phyloP scores from a whole-genome alignment of 805 yeast species.

The Lachancea sp. region DNA sequence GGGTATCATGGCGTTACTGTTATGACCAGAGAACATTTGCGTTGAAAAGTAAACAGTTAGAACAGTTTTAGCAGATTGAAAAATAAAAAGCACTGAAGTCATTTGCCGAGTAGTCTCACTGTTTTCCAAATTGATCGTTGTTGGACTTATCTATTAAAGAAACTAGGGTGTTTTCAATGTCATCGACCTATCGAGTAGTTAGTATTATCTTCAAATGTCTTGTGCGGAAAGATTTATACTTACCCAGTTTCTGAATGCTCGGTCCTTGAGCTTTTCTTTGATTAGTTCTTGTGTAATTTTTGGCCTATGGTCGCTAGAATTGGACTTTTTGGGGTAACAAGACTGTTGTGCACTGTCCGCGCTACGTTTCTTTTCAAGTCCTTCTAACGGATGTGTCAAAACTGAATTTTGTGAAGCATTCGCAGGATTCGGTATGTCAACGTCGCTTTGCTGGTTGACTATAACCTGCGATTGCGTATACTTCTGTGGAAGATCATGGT shows the following conservation, averaged over 20 bases:
- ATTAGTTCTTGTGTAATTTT: constrained; percentile 14
- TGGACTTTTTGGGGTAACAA: background rate
- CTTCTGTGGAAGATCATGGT: background rate
- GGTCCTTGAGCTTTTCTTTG: constrained; percentile 21
- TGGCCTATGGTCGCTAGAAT: background rate
- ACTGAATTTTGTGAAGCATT: background rate
- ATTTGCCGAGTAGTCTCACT: too few relatives aligned
- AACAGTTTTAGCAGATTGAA: background rate
- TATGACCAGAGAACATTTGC: background rate
- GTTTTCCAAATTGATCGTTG: too few relatives aligned
- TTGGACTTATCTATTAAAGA: background rate
- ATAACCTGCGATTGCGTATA: background rate
- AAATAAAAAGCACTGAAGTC: too few relatives aligned
- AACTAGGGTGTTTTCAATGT: constrained; percentile 4
- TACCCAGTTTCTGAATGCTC: constrained; percentile 28
- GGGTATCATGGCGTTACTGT: constrained; percentile 4
- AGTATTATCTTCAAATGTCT: background rate
- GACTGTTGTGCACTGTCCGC: too few relatives aligned
- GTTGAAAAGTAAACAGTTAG: background rate
- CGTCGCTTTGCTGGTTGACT: background rate
- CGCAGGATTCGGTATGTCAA: background rate
- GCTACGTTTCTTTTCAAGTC: background rate
- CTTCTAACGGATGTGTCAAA: constrained; percentile 3
- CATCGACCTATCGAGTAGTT: constrained; percentile 6
- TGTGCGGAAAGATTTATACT: constrained; percentile 4